Evolutionary conservation across 768 basidiomycete species (phyloP), one percentile per base, ranked within the genome.

Genomic region (Termitomyces sp.): DNA sequence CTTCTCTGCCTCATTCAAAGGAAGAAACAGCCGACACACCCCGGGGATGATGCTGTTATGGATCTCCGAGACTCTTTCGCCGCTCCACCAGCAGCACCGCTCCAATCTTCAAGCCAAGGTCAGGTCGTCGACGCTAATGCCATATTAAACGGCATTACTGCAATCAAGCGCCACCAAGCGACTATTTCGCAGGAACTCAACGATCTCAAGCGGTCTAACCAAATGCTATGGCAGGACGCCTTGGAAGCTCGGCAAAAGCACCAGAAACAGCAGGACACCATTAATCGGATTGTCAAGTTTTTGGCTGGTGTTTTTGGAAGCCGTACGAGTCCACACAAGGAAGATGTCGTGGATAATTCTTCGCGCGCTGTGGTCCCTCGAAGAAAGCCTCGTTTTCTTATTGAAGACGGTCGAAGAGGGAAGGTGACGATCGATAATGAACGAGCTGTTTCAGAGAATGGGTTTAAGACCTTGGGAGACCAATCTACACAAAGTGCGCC

Each of bases 221-320:
- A 94, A 61, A 74, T 86, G 21, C 72, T 98, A n/a, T 99, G 96
- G 96, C 85, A 92, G 67, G 94, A 98, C 66, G 86, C 93, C 1
- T 71, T 93, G 61, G 74, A 82, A 32, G 83, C 91, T 2, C 77
- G 94, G 16, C 84, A 87, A 61, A 81, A 85, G 55, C 87, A 96
- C 66, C 86, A 93, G 68, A 94, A 91, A 66, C 94, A 98, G 61
- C 89, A 97, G 66, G 94, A 98, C 68, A 97, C 94, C 21, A 94
- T 98, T 68, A 94, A 97, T 65, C 77, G 91, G 54, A 98, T 99
- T 59, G 81, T 99, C 60, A 89, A 93, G 58, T 98, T 99, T 72
- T 73, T 99, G 54, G 95, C 95, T 10, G 87, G 92, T 12, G 88
- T 98, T 3, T 98, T 98, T 72, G 88, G 89, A 12, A 70, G 68